Base-by-base conservation (phyloP, 2,329 filamentous ascomycete species). In the Scedosporium minutisporum region DNA sequence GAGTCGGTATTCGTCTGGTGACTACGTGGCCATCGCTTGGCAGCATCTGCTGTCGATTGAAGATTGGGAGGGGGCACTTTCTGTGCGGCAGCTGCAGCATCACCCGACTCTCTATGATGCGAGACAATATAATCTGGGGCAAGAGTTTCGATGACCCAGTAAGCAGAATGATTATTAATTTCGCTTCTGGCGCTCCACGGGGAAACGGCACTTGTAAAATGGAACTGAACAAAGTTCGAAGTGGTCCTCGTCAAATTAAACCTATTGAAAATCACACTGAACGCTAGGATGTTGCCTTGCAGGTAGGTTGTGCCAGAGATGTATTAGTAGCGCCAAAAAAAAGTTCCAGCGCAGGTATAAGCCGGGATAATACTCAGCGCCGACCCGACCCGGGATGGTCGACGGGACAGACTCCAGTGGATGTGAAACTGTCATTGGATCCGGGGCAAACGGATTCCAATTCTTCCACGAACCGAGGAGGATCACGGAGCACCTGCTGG, bases 1-100 rank as follows among this genome's bases (percentile, higher is more conserved):
- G 58, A 67, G 63, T 65, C 64, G 64, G 25, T 33, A 65, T 64
- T 64, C 66, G 53, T 51, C 53, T 62, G 53, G 21, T 21, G 53
- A 29, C 51, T 16, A 57, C 55, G 61, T 42, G 25, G n/a, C 21
- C 25, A 23, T 4, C 23, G 38, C 23, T 18, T 58, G 27, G 44
- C 46, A 16, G 42, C 61, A 38, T 38, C 21, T 14, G 55, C 25
- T 21, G 51, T 53, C 12, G 62, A 61, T 27, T 29, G 48, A 9
- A 57, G 55, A 18, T n/a, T 33, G 12, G 59, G 44, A 33, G 63
- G 14, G 61, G 60, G 57, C 58, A 42, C 18, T 53, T 63, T n/a
- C 65, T 65, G 63, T 60, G 48, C n/a, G 57, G 62, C 16, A 65
- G 65, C 33, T 12, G 9, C 33, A 38, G 33, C 33, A 38, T 38